phyloP scores from a whole-genome alignment of 768 basidiomycete species.

The Postia placenta region DNA sequence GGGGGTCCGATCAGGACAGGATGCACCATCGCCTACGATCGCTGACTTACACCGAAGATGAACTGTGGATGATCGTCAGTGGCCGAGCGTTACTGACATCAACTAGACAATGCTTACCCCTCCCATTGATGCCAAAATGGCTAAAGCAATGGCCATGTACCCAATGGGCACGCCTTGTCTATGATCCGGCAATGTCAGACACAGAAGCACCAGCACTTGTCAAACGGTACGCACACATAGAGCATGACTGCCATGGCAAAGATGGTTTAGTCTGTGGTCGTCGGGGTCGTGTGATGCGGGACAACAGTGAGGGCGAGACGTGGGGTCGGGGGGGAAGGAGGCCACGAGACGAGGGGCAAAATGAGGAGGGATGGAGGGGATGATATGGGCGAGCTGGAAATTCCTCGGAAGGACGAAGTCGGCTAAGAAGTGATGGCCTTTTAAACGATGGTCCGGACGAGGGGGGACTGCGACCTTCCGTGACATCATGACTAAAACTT shows the following conservation, averaged over 20 bases:
- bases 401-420: not conserved
- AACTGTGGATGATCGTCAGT: constrained; percentile 23
- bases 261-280: not conserved
- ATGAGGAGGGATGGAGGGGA: too few species aligned
- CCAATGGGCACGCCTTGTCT: constrained; percentile 61
- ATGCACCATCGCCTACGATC: not conserved
- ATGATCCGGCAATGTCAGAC: not conserved
- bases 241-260: constrained; percentile 22
- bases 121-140: constrained; percentile 65
- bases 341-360: not conserved
- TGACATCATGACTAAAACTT: not conserved
- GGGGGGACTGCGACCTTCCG: not conserved
- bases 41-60: constrained; percentile 41
- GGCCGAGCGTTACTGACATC: not conserved
- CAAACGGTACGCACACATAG: constrained; percentile 19
- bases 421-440: not conserved
- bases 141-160: constrained; percentile 56
- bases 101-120: constrained; percentile 28
- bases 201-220: not conserved
- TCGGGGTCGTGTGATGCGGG: not conserved
- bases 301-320: not conserved
- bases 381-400: not conserved
- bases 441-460: not conserved
- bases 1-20: not conserved
- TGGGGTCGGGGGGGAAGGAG: not conserved